Base-by-base conservation (phyloP, 257 asterid genomes). In the Ajuga chamaepitys region DNA sequence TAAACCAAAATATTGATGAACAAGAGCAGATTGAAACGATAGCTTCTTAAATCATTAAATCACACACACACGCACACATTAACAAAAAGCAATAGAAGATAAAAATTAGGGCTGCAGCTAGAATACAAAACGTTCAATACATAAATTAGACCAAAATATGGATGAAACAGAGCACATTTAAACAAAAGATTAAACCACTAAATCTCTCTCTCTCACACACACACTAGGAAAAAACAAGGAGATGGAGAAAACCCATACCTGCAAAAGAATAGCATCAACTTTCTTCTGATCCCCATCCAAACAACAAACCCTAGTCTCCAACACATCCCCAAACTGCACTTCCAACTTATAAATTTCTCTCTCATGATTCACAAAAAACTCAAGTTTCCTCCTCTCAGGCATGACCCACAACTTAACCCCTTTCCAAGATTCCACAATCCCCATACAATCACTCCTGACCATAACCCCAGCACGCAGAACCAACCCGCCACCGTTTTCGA, bases 331-430 rank as follows among this genome's bases (percentile, higher is more conserved):
- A 80, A 79, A 93, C 52, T 82, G 91, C 42, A 86, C 82, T 66
- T 93, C 98, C 75, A 89, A 34, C 74, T 71, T 93, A 72, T 82
- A 93, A 30, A 80, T 60, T 47, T 77, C 80, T 4, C 74, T 78
- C 5, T 69, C 73, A 30, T 59, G 63, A 70, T 58, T 48, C 71
- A 93, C 71, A 77, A 83, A 80, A 60, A 87, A 74, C 48, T 87
- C 85, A 52, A 93, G 38, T 48, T 30, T 77, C 57, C 71, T 74
- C 78, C 85, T 89, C 76, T 89, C 97, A n/a, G 94, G 97, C 87
- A 84, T 74, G 50, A 93, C 70, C 97, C 85, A 89, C 14, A 79
- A 54, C 62, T 48, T 83, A 41, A 75, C 82, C 58, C 72, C 82
- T 14, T 67, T 72, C 97, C 96, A 93, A 6, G 68, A 45, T 50